phyloP scores from a whole-genome alignment of 2,329 filamentous ascomycete genomes.

The Ampelomyces quisqualis region DNA sequence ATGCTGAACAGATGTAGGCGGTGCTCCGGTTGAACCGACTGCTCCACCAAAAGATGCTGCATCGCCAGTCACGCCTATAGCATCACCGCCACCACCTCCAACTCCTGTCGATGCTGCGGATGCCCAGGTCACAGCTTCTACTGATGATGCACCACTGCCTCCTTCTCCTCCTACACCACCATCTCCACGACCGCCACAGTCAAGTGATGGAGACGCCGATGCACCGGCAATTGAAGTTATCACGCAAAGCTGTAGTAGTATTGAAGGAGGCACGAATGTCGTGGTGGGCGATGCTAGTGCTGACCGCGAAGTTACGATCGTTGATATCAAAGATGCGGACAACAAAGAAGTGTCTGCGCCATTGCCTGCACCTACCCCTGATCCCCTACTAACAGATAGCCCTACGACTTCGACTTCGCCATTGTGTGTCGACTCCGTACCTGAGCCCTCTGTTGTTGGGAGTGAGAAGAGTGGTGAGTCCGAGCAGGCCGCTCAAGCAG shows the following conservation, averaged over 20 bases:
- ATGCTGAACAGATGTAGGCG: constrained; percentile 24
- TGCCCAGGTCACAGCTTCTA: too few relatives aligned
- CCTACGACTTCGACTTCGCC: constrained; percentile 16
- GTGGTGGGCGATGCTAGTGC: constrained; percentile 10
- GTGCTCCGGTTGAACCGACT: constrained; percentile 15
- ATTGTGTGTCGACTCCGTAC: constrained; percentile 5
- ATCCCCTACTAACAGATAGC: constrained; percentile 14
- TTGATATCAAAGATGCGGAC: constrained; percentile 27
- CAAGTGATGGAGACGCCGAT: constrained; percentile 8
- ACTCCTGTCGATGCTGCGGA: too few relatives aligned
- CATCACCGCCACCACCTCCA: constrained; percentile 8
- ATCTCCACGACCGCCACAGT: constrained; percentile 5
- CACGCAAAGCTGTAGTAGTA: constrained; percentile 2
- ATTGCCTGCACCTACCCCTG: constrained; percentile 12
- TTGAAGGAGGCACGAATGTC: constrained; percentile 4
- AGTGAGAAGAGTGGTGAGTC: constrained; percentile 42
- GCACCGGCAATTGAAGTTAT: constrained; percentile 4
- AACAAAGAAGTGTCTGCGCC: constrained; percentile 3
- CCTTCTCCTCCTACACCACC: constrained; percentile 6
- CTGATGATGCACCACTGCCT: constrained; percentile 3
- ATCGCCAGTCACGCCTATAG: constrained; percentile 14
- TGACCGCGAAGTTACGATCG: constrained; percentile 15
- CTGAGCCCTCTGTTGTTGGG: constrained; percentile 19
- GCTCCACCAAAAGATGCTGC: constrained; percentile 20
- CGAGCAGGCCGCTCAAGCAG: constrained; percentile 38